Base-by-base conservation (phyloP, 257 asterid genomes). In the Penstemon davidsonii region DNA sequence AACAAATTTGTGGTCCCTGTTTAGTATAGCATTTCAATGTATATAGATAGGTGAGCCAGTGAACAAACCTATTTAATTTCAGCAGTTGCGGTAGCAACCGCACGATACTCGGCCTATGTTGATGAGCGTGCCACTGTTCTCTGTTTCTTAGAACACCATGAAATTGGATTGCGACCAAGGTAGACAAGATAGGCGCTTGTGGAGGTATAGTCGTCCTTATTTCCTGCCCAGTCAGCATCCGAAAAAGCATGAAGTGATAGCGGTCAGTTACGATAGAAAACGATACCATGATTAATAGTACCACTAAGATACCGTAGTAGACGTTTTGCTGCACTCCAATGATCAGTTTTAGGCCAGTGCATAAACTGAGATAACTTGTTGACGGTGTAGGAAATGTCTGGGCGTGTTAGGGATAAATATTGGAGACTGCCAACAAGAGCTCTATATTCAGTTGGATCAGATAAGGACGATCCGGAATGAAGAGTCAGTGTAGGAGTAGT, bases 91-190 rank as follows among this genome's bases (percentile, higher is more conserved):
- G 58, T 3, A 5, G 49, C 64, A 7, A 60, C 41, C 4, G 64
- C 4, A 10, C 25, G 49, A 39, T 60, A 37, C 10, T 40, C 33
- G 4, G 46, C 46, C 41, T 59, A 25, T 3, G 64, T 59, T 1
- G 46, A 59, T 3, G 47, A 59, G 1, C 12, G 36, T 8, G 37
- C 40, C 7, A 41, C 64, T 5, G 13, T 39, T 8, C n/a, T 36
- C 41, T 60, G 51, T 60, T 60, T 60, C 65, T 60, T 60, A 0
- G 50, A 40, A 9, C 50, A 4, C 65, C 25, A 40, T 8, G 37
- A 10, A 0, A 39, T 6, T 0, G 65, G 50, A n/a, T 60, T 60
- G 1, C 33, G 6, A 12, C 65, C 65, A 60, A 41, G 65, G 19
- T 39, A 60, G 3, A 60, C 49, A 11, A 60, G 40, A 0, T 39